Base-by-base conservation (phyloP, 108 stramenopile genomes). In the Cylindrotheca fusiformis region DNA sequence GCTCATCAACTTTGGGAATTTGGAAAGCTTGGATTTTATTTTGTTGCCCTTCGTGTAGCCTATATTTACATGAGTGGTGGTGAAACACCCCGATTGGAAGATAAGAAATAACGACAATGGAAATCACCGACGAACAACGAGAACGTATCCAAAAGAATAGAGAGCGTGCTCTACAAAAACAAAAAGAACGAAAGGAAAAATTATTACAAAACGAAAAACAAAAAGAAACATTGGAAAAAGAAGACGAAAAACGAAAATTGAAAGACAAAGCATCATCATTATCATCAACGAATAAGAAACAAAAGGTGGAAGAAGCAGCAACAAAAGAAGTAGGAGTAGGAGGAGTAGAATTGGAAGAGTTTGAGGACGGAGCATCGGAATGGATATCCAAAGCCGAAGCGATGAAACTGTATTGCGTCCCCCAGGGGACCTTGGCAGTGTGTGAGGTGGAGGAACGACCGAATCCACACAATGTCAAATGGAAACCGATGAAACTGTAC, bases 401-500 rank as follows among this genome's bases (percentile, higher is more conserved):
- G 2, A 81, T 75, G 63, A 58, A 73, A 18, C 60, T 60, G 41
- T 93, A 93, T 68, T 90, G 86, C 54, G 36, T 93, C 20, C 92
- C 92, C 2, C 60, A 82, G 52, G 92, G 92, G 26, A 88, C 92
- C 29, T 74, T 93, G 53, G 85, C 82, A 20, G 86, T 90, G 26
- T 90, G 88, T 61, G 48, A 77, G 18, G 76, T 68, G 58, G 66
- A 79, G 46, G 83, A 82, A 61, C 73, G 69, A 52, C 73, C 70
- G 12, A 93, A 93, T 77, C 92, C 92, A 21, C 80, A 75, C 10
- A 57, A 86, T 57, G 68, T 65, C 5, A 69, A 76, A 10, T 93
- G 74, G 71, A 76, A 74, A 6, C 67, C 83, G 17, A 86, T 93
- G 88, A 88, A 89, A 59, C 46, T 93, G 33, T 93, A 86, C 49